These are phyloP conservation scores for Thalassiosira ordinaria DNA, from an alignment of 352 stramenopile genomes.

Conservation along the genomic window DNA sequence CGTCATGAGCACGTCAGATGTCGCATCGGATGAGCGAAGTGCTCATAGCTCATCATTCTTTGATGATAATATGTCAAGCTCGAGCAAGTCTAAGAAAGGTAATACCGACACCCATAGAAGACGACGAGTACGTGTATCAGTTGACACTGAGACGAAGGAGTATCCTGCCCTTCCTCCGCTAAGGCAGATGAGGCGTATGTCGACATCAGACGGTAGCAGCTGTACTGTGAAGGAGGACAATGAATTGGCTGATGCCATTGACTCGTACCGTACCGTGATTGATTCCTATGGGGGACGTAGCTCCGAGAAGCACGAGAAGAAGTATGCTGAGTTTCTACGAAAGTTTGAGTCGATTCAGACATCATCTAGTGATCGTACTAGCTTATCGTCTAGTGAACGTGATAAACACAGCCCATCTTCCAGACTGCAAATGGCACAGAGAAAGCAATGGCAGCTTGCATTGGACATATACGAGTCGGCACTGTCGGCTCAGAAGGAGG, in stretches of 20 bases:
- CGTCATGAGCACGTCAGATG: neutral
- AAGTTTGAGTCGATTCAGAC: slow-evolving; percentile 57
- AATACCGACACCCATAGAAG: slow-evolving; percentile 31
- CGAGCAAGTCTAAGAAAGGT: slow-evolving; percentile 6
- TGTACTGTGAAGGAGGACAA: slow-evolving; percentile 44
- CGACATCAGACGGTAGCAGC: slow-evolving; percentile 8
- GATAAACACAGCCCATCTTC: neutral
- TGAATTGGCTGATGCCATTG: slow-evolving; percentile 70
- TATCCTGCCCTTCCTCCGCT: slow-evolving; percentile 22
- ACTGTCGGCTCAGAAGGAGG: slow-evolving; percentile 57
- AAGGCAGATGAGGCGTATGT: slow-evolving; percentile 20
- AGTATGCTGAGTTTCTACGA: slow-evolving; percentile 65
- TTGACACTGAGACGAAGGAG: slow-evolving; percentile 44
- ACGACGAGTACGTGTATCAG: slow-evolving; percentile 18
- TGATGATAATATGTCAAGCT: slow-evolving; percentile 10
- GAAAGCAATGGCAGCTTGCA: slow-evolving; percentile 65
- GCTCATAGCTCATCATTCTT: neutral
- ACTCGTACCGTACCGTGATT: slow-evolving; percentile 64
- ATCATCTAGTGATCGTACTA: neutral
- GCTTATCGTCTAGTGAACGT: neutral
- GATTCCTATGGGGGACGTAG: slow-evolving; percentile 45
- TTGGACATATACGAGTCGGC: slow-evolving; percentile 70
- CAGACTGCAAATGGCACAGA: slow-evolving; percentile 6
- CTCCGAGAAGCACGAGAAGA: slow-evolving; percentile 66
- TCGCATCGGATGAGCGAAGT: slow-evolving; percentile 14